These are phyloP conservation scores for Acanthamoeba triangularis DNA, from an alignment of 208 protist genomes.

Conservation along the genomic window DNA sequence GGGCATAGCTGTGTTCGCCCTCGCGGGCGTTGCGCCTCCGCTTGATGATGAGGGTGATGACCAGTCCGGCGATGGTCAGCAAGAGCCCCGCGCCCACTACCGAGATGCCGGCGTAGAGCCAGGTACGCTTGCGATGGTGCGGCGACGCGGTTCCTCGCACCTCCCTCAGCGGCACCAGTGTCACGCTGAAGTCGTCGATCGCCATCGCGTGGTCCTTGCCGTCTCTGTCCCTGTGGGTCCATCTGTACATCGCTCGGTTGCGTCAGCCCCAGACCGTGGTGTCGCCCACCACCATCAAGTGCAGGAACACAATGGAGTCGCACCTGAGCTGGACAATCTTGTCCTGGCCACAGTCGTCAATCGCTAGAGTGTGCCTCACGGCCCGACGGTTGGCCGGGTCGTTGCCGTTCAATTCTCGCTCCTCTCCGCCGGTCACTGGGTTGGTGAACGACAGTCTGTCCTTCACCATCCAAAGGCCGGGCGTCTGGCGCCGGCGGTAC, in stretches of 20 bases:
- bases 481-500: too few species aligned
- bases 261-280: not conserved
- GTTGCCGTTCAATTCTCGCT: conserved; percentile 3
- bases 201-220: not conserved
- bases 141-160: not conserved
- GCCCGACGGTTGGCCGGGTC: not conserved
- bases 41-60: not conserved
- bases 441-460: not conserved
- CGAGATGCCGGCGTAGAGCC: not conserved
- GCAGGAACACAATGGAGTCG: too few species aligned
- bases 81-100: not conserved
- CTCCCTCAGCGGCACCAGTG: not conserved
- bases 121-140: not conserved
- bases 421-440: not conserved
- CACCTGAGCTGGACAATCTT: conserved; percentile 9
- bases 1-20: not conserved
- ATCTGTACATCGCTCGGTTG: not conserved
- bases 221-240: not conserved
- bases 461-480: conserved; percentile 26
- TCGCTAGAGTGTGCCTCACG: not conserved
- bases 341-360: not conserved
- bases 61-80: not conserved
- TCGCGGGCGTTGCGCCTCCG: not conserved
- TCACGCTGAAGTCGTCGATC: not conserved
- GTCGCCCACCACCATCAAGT: not conserved